Evolutionary conservation across 164 flowering plant species (phyloP).

Genomic region (Vitis cinerea): DNA sequence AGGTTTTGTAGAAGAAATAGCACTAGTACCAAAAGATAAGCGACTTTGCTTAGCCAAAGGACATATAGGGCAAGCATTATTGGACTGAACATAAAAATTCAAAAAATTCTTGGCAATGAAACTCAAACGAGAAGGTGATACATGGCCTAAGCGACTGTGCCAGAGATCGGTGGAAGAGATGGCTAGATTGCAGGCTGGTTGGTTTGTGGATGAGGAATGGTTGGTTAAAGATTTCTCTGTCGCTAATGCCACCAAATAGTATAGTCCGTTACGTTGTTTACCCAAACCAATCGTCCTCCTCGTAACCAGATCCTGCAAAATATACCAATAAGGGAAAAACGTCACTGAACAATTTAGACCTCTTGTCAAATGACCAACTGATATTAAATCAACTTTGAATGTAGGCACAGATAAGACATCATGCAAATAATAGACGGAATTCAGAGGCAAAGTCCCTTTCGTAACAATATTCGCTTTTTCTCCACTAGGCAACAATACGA

Average conservation of each 20-base stretch:
- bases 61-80: not conserved
- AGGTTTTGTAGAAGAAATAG: not conserved
- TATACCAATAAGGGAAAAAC: constrained; percentile 2
- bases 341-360: not conserved
- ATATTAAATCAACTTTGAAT: not conserved
- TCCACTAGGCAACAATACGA: too few relatives aligned
- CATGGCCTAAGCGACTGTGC: not conserved
- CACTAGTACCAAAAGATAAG: too few relatives aligned
- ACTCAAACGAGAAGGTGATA: not conserved
- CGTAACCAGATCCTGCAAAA: too few relatives aligned
- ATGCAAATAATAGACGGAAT: too few relatives aligned
- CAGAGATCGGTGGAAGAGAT: constrained; percentile 7
- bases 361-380: not conserved
- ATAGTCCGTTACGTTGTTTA: not conserved
- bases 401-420: too few relatives aligned
- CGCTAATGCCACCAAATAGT: constrained; percentile 5
- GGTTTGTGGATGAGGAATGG: not conserved
- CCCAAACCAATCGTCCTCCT: too few relatives aligned
- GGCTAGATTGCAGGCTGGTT: not conserved
- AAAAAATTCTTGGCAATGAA: not conserved
- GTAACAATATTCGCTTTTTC: too few relatives aligned
- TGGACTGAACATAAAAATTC: not conserved
- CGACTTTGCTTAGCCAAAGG: too few relatives aligned
- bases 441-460: too few relatives aligned
- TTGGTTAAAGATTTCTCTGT: not conserved